These are phyloP conservation scores for Phytomonas sp. DNA, from an alignment of 208 protist species.

Conservation along the genomic window DNA sequence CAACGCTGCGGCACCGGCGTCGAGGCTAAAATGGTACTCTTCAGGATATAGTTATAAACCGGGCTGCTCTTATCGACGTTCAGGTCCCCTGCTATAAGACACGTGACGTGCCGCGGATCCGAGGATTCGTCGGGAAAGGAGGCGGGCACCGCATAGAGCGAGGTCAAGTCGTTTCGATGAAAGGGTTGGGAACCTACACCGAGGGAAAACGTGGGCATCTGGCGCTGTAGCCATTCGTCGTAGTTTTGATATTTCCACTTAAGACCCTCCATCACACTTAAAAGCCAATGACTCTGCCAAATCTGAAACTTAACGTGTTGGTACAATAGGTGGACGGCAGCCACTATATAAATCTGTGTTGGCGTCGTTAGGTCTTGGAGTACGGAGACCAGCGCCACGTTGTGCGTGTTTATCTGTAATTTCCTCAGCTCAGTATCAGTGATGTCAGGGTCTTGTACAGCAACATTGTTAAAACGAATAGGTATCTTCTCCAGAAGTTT, in stretches of 20 bases:
- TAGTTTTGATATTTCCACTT: conserved; percentile 45
- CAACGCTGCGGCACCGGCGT: not conserved
- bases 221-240: not conserved
- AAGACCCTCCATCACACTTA: conserved; percentile 41
- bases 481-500: conserved; percentile 43
- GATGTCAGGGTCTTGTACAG: conserved; percentile 36
- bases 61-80: conserved; percentile 58
- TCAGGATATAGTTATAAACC: conserved; percentile 38
- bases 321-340: conserved; percentile 72
- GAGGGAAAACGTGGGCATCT: not conserved
- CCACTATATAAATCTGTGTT: conserved; percentile 46
- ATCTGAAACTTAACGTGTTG: conserved; percentile 72
- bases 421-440: conserved; percentile 50
- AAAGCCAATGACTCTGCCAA: conserved; percentile 68
- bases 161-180: conserved; percentile 8
- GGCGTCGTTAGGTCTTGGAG: conserved; percentile 42
- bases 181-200: not conserved
- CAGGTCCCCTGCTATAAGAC: conserved; percentile 74
- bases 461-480: conserved; percentile 67
- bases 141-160: conserved; percentile 11
- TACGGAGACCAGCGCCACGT: conserved; percentile 71
- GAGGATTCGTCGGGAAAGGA: not conserved
- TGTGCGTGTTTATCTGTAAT: conserved; percentile 68
- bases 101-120: conserved; percentile 18
- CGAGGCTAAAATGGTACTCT: conserved; percentile 1